Base-by-base conservation (phyloP, 805 yeast genomes). In the Kodamaea jinghongensis region DNA sequence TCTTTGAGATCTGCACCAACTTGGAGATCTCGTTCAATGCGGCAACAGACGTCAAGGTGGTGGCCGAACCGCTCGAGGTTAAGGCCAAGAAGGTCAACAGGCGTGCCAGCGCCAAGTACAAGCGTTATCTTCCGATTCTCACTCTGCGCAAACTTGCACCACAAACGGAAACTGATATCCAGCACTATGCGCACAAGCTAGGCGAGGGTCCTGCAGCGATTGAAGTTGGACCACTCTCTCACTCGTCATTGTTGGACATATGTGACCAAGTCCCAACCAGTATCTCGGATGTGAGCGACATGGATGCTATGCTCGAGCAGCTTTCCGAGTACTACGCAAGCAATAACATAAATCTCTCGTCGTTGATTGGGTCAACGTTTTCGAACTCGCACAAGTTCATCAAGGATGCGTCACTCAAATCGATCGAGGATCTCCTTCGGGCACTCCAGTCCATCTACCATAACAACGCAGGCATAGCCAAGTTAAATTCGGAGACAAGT, bases 271-370 rank as follows among this genome's bases (percentile, higher is more conserved):
- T 48, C 15, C 55, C 58, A 6, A 26, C 38, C 13, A 38, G 34
- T 11, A 32, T 60, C 3, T 28, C 38, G 3, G 56, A 58, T 17
- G 33, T 56, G 6, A 43, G 37, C 1, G 70, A 65, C 37, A 39
- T 65, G 16, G 66, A 63, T 36, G 51, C 57, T 11, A 64, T 66
- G 71, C 26, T 67, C 15, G 45, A 46, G 9, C 70, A 65, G 37
- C 37, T 63, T 31, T 48, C 48, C 13, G 34, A 36, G n/a, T 55
- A 54, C 33, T 61, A 51, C 39, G 31, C 44, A 4, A 36, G 38
- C 3, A 43, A 49, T 14, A 54, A 49, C 1, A 47, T 47, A 11
- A 11, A n/a, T 5, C 35, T 53, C 15, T 20, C 38, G 3, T 51
- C 55, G 29, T 30, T 45, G 15, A 39, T 45, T 11, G 41, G 39